A percentile compares a stretch with the other conserved stretches of the same genome.
phyloP scores from a whole-genome alignment of 2,329 filamentous ascomycete genomes.

The Colletotrichum eremochloae region DNA sequence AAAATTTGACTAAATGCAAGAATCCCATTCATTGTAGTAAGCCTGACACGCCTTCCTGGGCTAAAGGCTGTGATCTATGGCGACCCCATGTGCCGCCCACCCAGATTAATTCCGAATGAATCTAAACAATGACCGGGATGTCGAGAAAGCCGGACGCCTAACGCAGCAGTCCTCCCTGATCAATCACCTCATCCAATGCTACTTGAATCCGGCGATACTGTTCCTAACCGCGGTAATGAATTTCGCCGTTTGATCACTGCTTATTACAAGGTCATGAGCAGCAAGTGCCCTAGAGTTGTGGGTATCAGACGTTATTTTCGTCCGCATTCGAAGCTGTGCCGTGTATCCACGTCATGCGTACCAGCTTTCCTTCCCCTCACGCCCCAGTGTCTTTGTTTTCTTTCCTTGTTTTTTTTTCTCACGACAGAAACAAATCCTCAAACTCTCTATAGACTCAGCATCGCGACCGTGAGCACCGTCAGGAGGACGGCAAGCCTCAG shows the following conservation, averaged over 20 bases:
- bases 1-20: background rate
- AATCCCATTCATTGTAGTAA: background rate
- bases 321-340: background rate
- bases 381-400: background rate
- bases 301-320: background rate
- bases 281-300: background rate
- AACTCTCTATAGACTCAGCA: slow-evolving; percentile 30
- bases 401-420: too few species aligned
- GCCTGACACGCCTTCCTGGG: background rate
- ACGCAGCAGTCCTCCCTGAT: background rate
- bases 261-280: background rate
- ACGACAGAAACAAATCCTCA: background rate
- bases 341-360: background rate
- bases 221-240: background rate
- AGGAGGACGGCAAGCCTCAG: slow-evolving; percentile 30
- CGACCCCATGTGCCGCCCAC: background rate
- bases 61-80: slow-evolving; percentile 1
- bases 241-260: background rate
- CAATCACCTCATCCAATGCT: background rate
- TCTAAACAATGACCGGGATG: slow-evolving; percentile 7
- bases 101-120: slow-evolving; percentile 10
- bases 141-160: background rate
- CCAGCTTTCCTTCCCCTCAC: background rate
- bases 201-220: background rate
- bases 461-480: slow-evolving; percentile 9